Evolutionary conservation across 2,329 filamentous ascomycete genomes (phyloP).

Genomic region (Aspergillus clavatus): DNA sequence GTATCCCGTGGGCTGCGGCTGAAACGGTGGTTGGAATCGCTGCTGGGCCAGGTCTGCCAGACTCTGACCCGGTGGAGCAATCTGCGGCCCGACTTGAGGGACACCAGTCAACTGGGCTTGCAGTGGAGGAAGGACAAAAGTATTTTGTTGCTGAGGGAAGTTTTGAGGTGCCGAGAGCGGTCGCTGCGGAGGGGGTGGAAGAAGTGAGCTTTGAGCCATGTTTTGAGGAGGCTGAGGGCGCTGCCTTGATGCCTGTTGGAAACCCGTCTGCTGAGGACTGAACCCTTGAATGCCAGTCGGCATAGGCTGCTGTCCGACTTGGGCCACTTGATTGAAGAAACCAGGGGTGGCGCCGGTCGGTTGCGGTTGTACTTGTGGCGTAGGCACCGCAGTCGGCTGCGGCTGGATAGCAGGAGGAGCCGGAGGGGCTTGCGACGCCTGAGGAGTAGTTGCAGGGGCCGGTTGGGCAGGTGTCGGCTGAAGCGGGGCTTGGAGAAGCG

Average conservation of each 20-base stretch:
- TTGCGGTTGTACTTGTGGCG: conserved; percentile 34
- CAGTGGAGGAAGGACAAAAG: conserved; percentile 68
- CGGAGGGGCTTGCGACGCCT: conserved; percentile 43
- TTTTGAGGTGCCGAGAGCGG: conserved; percentile 85
- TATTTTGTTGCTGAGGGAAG: conserved; percentile 63
- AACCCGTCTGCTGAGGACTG: conserved; percentile 36
- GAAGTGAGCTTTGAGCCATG: conserved; percentile 57
- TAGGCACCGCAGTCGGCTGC: conserved; percentile 36
- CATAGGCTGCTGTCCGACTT: conserved; percentile 19
- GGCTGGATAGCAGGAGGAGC: conserved; percentile 36
- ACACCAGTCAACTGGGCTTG: conserved; percentile 80
- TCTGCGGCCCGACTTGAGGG: conserved; percentile 51
- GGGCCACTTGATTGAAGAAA: conserved; percentile 48
- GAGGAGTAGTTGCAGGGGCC: conserved; percentile 46
- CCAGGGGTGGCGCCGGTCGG: conserved; percentile 44
- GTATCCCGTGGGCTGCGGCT: conserved; percentile 63
- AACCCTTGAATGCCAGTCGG: conserved; percentile 20
- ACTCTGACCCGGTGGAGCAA: conserved; percentile 71
- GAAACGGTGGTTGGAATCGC: conserved; percentile 56
- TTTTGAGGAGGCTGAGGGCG: conserved; percentile 66
- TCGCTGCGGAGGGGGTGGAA: conserved; percentile 72
- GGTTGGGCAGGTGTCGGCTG: conserved; percentile 49
- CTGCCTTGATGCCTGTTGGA: conserved; percentile 52
- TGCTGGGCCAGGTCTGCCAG: conserved; percentile 67
- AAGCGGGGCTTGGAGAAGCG: conserved; percentile 57